Percentiles rank a stretch among this genome's conserved stretches.
phyloP scores from a whole-genome alignment of 2,329 filamentous ascomycete genomes.

The Fusarium torulosum region DNA sequence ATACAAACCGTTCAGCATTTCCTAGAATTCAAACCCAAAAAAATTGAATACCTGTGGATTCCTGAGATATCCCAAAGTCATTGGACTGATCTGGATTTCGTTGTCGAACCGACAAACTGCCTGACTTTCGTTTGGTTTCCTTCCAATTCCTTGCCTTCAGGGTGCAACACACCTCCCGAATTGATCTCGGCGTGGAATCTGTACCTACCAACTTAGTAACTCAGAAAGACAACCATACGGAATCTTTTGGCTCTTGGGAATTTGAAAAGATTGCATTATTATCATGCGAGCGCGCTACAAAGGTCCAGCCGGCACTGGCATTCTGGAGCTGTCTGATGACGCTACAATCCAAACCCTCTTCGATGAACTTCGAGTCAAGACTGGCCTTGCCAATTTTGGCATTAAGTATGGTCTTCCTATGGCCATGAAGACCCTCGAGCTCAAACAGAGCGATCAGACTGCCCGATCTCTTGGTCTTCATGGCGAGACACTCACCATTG shows the following conservation, averaged over 20 bases:
- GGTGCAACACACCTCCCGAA: constrained; percentile 7
- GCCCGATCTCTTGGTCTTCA: constrained; percentile 63
- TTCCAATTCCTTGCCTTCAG: constrained; percentile 23
- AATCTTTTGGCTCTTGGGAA: too few species aligned
- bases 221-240: not conserved
- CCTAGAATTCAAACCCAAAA: not conserved
- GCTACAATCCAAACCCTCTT: constrained; percentile 75
- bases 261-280: not conserved
- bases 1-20: not conserved
- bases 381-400: constrained; percentile 74
- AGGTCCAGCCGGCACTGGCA: constrained; percentile 78
- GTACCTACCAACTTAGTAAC: not conserved
- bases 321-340: constrained; percentile 75
- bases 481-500: constrained; percentile 65
- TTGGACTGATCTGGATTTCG: not conserved
- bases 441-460: constrained; percentile 63
- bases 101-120: not conserved
- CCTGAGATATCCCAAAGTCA: not conserved
- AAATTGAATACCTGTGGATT: not conserved
- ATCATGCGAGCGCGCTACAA: constrained; percentile 81
- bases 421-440: constrained; percentile 73
- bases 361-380: constrained; percentile 71
- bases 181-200: not conserved
- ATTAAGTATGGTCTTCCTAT: constrained; percentile 87
- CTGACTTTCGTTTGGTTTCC: constrained; percentile 15